phyloP scores from a whole-genome alignment of 768 basidiomycete genomes.

The Tricholoma sp. region DNA sequence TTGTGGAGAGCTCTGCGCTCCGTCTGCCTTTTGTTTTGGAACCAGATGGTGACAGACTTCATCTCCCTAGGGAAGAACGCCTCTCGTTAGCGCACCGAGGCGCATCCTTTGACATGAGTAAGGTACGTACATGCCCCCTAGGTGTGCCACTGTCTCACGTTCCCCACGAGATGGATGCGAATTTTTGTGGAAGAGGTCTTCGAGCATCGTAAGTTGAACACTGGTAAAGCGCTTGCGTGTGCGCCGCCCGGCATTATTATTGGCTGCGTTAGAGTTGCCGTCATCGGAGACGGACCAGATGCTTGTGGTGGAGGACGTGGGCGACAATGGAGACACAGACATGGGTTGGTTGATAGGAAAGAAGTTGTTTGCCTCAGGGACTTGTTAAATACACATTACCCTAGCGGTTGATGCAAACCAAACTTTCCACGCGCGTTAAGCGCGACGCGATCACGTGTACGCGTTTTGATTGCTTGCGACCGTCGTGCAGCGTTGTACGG shows the following conservation, averaged over 20 bases:
- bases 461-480: conserved; percentile 1
- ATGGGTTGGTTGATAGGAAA: conserved; percentile 7
- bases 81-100: conserved; percentile 8
- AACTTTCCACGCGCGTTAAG: conserved; percentile 14
- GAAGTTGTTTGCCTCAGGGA: conserved; percentile 8
- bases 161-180: conserved; percentile 75
- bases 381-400: conserved; percentile 16
- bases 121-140: conserved; percentile 57
- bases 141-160: conserved; percentile 56
- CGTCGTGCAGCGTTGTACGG: background rate
- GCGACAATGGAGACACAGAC: conserved; percentile 20
- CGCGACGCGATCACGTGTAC: conserved; percentile 17
- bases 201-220: conserved; percentile 65
- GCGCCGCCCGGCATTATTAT: conserved; percentile 35
- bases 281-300: conserved; percentile 45
- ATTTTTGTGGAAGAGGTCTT: conserved; percentile 65
- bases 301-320: conserved; percentile 54
- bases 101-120: conserved; percentile 1
- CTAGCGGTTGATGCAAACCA: conserved; percentile 19
- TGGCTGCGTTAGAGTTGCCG: conserved; percentile 29
- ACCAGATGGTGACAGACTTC: conserved; percentile 77
- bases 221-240: conserved; percentile 70
- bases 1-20: conserved; percentile 51
- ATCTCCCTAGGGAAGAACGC: conserved; percentile 43
- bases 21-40: conserved; percentile 77